phyloP scores from a whole-genome alignment of 352 stramenopile genomes.

The Phytophthora foliorum region DNA sequence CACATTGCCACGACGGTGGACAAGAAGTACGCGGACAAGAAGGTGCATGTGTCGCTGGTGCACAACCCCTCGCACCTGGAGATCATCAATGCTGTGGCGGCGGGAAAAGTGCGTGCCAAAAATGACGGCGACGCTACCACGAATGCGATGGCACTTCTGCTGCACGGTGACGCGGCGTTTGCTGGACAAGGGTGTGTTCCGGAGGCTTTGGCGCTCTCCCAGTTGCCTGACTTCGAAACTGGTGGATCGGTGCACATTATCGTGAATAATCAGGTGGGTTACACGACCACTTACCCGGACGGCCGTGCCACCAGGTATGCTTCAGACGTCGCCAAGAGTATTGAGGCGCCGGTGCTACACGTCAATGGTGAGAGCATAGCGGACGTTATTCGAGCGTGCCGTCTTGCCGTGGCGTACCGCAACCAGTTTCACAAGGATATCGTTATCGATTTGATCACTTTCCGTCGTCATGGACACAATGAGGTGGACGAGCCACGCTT shows the following conservation, averaged over 20 bases:
- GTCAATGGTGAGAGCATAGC: conserved; percentile 89
- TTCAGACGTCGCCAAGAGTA: conserved; percentile 87
- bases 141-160: conserved; percentile 80
- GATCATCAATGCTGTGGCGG: conserved; percentile 89
- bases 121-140: conserved; percentile 54
- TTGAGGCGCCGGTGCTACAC: conserved; percentile 87
- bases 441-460: conserved; percentile 87
- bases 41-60: conserved; percentile 87
- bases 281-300: conserved; percentile 89
- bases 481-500: conserved; percentile 91
- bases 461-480: conserved; percentile 91
- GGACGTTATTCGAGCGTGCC: conserved; percentile 80
- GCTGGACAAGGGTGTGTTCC: conserved; percentile 87
- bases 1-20: conserved; percentile 86
- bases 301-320: conserved; percentile 85
- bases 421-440: conserved; percentile 90
- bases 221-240: conserved; percentile 82
- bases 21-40: conserved; percentile 64
- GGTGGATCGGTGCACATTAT: conserved; percentile 87
- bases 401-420: conserved; percentile 84
- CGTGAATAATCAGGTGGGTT: conserved; percentile 93
- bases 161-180: conserved; percentile 92
- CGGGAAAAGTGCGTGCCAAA: conserved; percentile 88
- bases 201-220: conserved; percentile 78
- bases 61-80: conserved; percentile 91